Percentiles rank a stretch among this genome's conserved stretches.
phyloP scores from a whole-genome alignment of 1,284 basidiomycete genomes.

The Coniferiporia weirii region DNA sequence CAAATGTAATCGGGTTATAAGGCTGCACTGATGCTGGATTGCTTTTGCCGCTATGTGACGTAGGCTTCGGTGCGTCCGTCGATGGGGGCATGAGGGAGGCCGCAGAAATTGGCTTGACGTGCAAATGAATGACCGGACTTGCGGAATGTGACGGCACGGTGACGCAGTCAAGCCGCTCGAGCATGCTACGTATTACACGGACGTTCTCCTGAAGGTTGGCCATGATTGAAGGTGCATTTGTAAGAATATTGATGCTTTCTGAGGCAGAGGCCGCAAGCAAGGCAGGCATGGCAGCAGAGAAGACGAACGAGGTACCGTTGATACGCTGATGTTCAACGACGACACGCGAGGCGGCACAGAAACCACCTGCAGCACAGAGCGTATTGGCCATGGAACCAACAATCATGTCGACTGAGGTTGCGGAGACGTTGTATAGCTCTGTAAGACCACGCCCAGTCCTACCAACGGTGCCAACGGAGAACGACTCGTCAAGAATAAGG shows the following conservation, averaged over 20 bases:
- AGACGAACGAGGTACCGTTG: conserved; percentile 95
- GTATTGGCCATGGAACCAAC: conserved; percentile 85
- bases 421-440: conserved; percentile 88
- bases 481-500: conserved; percentile 89
- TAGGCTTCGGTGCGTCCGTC: conserved; percentile 25
- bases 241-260: conserved; percentile 77
- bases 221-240: conserved; percentile 70
- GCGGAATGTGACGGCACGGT: conserved; percentile 80
- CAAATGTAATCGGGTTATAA: conserved; percentile 42
- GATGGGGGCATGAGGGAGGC: conserved; percentile 33
- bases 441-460: conserved; percentile 92
- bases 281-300: conserved; percentile 92
- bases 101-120: conserved; percentile 40
- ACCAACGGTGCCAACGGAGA: conserved; percentile 91
- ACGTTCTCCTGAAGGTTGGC: conserved; percentile 78
- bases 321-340: conserved; percentile 96
- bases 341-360: conserved; percentile 85
- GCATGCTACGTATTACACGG: conserved; percentile 64
- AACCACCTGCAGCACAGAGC: conserved; percentile 84
- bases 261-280: conserved; percentile 85
- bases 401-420: conserved; percentile 74
- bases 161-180: conserved; percentile 79
- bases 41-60: conserved; percentile 25
- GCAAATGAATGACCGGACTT: conserved; percentile 86
- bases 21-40: conserved; percentile 41